Conservation (phyloP, 805 yeast genomes). For the Sporopachydermia quercuum region DNA sequence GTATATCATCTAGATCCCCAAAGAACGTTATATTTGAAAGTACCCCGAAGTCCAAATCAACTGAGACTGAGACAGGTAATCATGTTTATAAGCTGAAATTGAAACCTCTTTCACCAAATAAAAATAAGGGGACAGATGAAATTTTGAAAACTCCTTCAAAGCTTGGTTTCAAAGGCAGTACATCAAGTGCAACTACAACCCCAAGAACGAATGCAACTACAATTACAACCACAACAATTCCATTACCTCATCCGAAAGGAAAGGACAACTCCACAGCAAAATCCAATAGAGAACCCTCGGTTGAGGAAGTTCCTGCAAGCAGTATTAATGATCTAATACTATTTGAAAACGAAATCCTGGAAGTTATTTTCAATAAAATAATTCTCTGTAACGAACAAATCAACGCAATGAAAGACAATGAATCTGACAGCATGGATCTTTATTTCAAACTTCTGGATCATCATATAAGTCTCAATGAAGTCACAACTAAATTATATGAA, state of each 20-base stretch:
- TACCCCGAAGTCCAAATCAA: not conserved
- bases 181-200: not conserved
- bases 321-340: not conserved
- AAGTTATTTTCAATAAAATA: not conserved
- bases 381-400: not conserved
- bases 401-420: not conserved
- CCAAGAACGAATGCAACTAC: not conserved
- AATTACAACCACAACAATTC: not conserved
- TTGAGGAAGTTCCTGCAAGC: not conserved
- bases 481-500: not conserved
- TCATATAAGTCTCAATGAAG: not conserved
- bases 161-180: not conserved
- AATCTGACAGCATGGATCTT: not conserved
- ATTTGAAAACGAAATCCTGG: not conserved
- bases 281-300: too few species aligned
- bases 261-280: too few species aligned
- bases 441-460: not conserved
- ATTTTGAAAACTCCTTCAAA: not conserved
- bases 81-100: too few species aligned
- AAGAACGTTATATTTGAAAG: conserved; percentile 1
- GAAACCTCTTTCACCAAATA: too few species aligned
- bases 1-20: not conserved
- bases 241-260: too few species aligned
- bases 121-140: too few species aligned
- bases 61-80: not conserved